These are phyloP conservation scores for Boletus subcaerulescens DNA, from an alignment of 768 basidiomycete species.

Conservation along the genomic window DNA sequence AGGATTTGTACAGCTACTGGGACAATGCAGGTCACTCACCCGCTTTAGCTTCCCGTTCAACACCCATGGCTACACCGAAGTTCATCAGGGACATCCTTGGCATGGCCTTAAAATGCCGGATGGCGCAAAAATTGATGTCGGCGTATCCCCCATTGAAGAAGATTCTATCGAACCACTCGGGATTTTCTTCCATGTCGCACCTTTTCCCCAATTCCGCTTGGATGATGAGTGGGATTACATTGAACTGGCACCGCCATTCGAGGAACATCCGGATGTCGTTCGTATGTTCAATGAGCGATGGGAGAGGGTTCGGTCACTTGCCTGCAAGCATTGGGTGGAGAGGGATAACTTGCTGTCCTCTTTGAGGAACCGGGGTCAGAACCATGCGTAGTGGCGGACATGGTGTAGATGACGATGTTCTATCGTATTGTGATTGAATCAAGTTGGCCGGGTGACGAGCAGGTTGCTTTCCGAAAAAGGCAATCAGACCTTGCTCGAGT, in stretches of 20 bases:
- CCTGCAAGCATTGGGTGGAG: background rate
- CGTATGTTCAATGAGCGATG: background rate
- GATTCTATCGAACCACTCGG: background rate
- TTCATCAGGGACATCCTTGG: background rate
- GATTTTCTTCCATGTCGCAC: background rate
- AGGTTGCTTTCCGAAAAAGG: conserved; percentile 14
- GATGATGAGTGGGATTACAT: background rate
- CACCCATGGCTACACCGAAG: background rate
- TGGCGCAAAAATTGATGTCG: background rate
- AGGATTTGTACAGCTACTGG: background rate
- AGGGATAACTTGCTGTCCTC: background rate
- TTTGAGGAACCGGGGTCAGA: too few relatives aligned
- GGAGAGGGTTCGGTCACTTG: background rate
- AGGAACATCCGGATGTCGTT: background rate
- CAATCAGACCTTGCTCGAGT: background rate
- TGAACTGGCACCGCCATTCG: too few relatives aligned
- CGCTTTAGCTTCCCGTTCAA: background rate
- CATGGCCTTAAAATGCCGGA: background rate
- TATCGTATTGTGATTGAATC: too few relatives aligned
- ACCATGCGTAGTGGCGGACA: too few relatives aligned
- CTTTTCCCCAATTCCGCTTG: background rate
- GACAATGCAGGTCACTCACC: background rate
- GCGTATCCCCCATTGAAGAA: background rate
- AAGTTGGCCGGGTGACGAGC: too few relatives aligned
- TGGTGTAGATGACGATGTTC: too few relatives aligned